phyloP scores from a whole-genome alignment of 192 early-diverging fungal genomes.

The Tieghemiomyces parasiticus region DNA sequence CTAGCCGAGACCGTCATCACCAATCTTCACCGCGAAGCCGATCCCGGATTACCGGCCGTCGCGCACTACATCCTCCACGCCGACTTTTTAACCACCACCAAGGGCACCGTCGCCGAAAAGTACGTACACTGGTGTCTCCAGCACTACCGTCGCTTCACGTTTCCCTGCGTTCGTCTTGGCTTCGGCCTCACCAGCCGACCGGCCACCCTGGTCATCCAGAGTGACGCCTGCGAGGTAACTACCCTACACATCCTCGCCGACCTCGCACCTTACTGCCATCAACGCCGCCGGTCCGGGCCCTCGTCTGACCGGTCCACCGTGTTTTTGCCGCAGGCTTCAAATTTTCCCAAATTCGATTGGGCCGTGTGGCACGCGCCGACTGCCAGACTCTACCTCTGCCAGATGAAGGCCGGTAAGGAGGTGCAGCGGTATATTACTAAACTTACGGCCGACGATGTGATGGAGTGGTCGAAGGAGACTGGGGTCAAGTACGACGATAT shows the following conservation, averaged over 20 bases:
- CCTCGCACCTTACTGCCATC: too few species aligned
- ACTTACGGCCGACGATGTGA: neutral
- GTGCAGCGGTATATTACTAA: slow-evolving; percentile 4
- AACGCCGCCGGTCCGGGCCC: neutral
- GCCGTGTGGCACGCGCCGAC: neutral
- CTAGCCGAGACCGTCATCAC: neutral
- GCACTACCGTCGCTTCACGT: neutral
- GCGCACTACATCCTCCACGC: neutral
- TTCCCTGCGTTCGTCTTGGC: too few species aligned
- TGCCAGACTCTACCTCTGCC: neutral
- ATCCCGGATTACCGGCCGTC: neutral
- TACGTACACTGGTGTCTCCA: neutral
- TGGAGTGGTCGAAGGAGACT: neutral
- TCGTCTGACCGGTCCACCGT: neutral
- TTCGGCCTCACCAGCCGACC: neutral
- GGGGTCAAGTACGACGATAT: neutral
- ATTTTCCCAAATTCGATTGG: slow-evolving; percentile 10
- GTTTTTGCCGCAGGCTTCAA: neutral
- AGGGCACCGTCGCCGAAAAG: slow-evolving; percentile 6
- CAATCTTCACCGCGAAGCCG: neutral
- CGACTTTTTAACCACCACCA: slow-evolving; percentile 9
- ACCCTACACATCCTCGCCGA: neutral
- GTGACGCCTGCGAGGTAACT: neutral
- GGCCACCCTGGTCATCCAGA: neutral
- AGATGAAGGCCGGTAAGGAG: slow-evolving; percentile 2